Evolutionary conservation across 371 early-diverging fungal species (phyloP).

Genomic region (Circinella minor): DNA sequence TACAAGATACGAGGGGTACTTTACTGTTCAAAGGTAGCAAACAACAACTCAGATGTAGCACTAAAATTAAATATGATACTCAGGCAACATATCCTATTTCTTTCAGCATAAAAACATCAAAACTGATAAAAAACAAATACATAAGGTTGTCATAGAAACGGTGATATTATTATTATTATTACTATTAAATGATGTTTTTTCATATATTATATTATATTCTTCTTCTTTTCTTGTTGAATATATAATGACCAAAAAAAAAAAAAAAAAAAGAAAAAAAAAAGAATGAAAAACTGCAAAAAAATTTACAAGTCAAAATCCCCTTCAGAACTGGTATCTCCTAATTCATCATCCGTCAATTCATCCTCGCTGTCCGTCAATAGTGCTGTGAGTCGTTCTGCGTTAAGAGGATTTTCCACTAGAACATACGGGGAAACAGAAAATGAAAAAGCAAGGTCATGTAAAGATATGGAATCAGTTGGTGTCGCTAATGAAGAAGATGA

Average conservation of each 20-base stretch:
- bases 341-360: conserved; percentile 49
- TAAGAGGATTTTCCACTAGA: conserved; percentile 70
- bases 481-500: conserved; percentile 15
- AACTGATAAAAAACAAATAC: no score
- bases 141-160: no score
- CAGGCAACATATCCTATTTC: no score
- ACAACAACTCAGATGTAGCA: no score
- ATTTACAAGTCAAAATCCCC: conserved; percentile 25
- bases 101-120: no score
- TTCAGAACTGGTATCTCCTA: conserved; percentile 34
- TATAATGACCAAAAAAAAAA: background rate
- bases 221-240: no score
- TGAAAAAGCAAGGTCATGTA: conserved; percentile 70
- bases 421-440: conserved; percentile 69
- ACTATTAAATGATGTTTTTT: no score
- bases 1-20: no score
- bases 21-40: no score
- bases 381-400: conserved; percentile 67
- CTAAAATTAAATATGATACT: no score
- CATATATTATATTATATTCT: no score
- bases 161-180: no score
- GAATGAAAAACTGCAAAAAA: background rate
- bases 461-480: conserved; percentile 16
- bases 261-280: background rate
- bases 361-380: conserved; percentile 62